These are phyloP conservation scores for Epichloe typhina DNA, from an alignment of 2,329 filamentous ascomycete species.

Conservation along the genomic window DNA sequence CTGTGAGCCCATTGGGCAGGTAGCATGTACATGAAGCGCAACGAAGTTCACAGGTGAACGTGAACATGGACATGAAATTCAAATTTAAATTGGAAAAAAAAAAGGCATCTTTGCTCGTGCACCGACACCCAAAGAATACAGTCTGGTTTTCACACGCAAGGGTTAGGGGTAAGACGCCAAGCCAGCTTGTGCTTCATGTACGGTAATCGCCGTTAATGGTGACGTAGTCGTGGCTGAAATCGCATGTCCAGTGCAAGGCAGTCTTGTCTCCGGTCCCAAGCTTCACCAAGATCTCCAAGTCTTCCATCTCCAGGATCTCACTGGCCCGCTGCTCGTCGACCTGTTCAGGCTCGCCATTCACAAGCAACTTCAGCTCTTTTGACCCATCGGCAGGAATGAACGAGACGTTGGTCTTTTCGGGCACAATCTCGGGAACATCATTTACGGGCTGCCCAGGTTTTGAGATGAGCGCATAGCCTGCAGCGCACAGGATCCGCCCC, in stretches of 20 bases:
- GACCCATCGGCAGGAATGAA: constrained; percentile 70
- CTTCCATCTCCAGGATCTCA: constrained; percentile 64
- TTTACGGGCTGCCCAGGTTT: constrained; percentile 42
- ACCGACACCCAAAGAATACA: too few species aligned
- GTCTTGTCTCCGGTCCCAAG: constrained; percentile 56
- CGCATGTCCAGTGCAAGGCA: constrained; percentile 72
- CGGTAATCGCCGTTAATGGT: constrained; percentile 58
- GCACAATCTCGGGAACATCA: constrained; percentile 50
- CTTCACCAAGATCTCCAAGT: constrained; percentile 65
- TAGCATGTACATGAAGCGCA: too few species aligned
- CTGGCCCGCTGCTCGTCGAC: constrained; percentile 67
- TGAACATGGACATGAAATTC: too few species aligned
- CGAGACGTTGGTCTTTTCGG: constrained; percentile 61
- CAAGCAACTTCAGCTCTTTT: constrained; percentile 59
- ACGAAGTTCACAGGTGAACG: too few species aligned
- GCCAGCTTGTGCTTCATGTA: constrained; percentile 26
- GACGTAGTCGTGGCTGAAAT: constrained; percentile 72
- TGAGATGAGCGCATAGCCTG: constrained; percentile 62
- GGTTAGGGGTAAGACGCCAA: too few species aligned
- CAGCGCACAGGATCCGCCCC: constrained; percentile 91
- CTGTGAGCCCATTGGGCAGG: too few species aligned
- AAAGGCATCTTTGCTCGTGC: too few species aligned
- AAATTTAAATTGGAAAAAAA: too few species aligned
- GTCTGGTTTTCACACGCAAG: too few species aligned
- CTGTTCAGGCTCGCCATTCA: constrained; percentile 66